Base-by-base conservation (phyloP, 768 basidiomycete species). In the Termitomyces sp. region DNA sequence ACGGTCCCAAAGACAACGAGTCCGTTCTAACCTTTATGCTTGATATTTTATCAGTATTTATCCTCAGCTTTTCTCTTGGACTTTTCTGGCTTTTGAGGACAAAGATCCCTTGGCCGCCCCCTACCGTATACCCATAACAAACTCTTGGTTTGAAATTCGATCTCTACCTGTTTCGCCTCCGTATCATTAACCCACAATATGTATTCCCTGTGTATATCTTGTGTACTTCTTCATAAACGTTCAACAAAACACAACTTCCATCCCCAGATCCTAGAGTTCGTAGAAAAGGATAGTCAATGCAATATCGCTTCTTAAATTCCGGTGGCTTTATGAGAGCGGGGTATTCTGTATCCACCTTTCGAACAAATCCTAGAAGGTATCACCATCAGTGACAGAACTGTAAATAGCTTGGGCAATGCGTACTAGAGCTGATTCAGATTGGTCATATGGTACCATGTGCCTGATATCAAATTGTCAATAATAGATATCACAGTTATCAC, bases 381-480 rank as follows among this genome's bases (percentile, higher is more conserved):
- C 42, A 49, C 37, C 42, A 55, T 52, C 21, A 44, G 41, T 21
- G 43, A 35, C 37, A 24, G 32, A 48, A 21, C 51, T 48, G 22
- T 7, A 2, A 40, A 32, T 42, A 43, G 56, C 17, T 6, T 37
- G 35, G 15, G 11, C 5, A 5, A 17, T 15, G 5, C 84, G 47
- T 63, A 87, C 92, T 66, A 93, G 72, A 44, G 93, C 83, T 40
- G 85, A 93, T 64, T 90, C 88, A 1, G 93, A 88, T 65, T 95
- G 92, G 70, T 98, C 92, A 64, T 79, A 85, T 5, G 93, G 93
- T 8, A 91, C 91, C 92, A 93, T 89, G 66, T 93, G 90, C 35
- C 90, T 90, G 62, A 22, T 34, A 34, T 34, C 32, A 48, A 58
- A 58, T 44, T 53, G 45, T 40, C 53, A 48, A 42, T 47, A n/a